These are phyloP conservation scores for Syzygium oleosum DNA, from an alignment of 345 rosid genomes.

Conservation along the genomic window DNA sequence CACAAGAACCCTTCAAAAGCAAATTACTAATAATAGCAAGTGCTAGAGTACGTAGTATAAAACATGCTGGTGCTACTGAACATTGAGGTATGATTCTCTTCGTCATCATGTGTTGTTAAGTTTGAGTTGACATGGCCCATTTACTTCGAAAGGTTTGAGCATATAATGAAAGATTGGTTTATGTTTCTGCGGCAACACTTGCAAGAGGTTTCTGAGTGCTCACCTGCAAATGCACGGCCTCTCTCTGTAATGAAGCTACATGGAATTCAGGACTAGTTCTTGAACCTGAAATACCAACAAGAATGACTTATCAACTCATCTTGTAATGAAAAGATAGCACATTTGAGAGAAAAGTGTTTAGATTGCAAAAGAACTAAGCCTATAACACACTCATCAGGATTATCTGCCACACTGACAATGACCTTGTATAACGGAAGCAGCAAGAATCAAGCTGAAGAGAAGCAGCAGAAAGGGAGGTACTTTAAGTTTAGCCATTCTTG, in stretches of 20 bases:
- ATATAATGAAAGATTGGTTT: not conserved
- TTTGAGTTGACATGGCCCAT: not conserved
- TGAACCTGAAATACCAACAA: not conserved
- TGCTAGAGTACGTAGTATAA: not conserved
- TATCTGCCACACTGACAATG: not conserved
- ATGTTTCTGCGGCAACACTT: not conserved
- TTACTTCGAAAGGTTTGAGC: not conserved
- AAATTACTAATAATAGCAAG: not conserved
- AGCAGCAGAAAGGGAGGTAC: not conserved
- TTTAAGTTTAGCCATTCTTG: not conserved
- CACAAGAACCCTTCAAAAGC: not conserved
- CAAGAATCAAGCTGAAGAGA: constrained; percentile 5
- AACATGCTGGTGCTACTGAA: not conserved
- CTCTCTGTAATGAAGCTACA: not conserved
- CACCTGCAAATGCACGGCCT: not conserved
- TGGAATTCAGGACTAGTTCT: not conserved
- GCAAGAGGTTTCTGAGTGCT: not conserved
- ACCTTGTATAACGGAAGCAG: constrained; percentile 7
- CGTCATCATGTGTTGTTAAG: not conserved
- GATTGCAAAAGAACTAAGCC: not conserved
- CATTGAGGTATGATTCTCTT: not conserved
- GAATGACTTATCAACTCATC: not conserved
- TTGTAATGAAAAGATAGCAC: not conserved
- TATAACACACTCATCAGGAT: not conserved
- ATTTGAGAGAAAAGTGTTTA: not conserved